Conservation (phyloP, 108 stramenopile genomes). For the Cyclotella baltica region DNA sequence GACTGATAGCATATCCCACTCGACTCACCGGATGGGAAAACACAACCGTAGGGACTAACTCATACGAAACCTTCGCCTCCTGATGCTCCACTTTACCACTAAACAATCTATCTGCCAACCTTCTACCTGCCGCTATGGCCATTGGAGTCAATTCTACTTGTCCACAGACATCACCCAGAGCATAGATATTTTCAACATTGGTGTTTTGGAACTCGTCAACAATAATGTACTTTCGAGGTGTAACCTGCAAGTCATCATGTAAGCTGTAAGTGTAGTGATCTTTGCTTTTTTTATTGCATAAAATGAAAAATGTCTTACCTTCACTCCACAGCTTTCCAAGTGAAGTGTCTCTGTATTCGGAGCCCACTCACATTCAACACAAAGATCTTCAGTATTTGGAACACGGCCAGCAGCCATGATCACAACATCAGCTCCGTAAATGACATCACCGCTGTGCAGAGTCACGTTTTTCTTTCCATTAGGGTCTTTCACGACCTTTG, state of each 20-base stretch:
- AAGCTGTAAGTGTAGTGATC: no score
- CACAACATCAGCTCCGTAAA: slow-evolving; percentile 78
- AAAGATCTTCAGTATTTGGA: slow-evolving; percentile 52
- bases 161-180: slow-evolving; percentile 94
- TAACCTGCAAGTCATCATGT: no score
- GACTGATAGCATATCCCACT: neutral
- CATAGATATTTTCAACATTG: slow-evolving; percentile 76
- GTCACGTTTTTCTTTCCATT: slow-evolving; percentile 68
- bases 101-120: slow-evolving; percentile 92
- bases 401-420: slow-evolving; percentile 85
- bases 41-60: slow-evolving; percentile 88
- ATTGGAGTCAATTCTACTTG: slow-evolving; percentile 93
- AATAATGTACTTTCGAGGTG: slow-evolving; percentile 55
- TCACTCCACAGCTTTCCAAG: slow-evolving; percentile 73
- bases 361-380: slow-evolving; percentile 54
- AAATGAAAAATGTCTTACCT: no score
- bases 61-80: slow-evolving; percentile 70
- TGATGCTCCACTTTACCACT: slow-evolving; percentile 52
- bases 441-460: slow-evolving; percentile 60
- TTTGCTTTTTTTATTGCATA: no score
- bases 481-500: slow-evolving; percentile 59
- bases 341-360: slow-evolving; percentile 71
- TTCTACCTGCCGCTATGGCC: slow-evolving; percentile 92
- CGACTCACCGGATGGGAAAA: slow-evolving; percentile 83
- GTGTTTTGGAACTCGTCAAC: slow-evolving; percentile 93